Evolutionary conservation across 1,139 yeast species (phyloP).

Genomic region (Eremothecium gossypii): DNA sequence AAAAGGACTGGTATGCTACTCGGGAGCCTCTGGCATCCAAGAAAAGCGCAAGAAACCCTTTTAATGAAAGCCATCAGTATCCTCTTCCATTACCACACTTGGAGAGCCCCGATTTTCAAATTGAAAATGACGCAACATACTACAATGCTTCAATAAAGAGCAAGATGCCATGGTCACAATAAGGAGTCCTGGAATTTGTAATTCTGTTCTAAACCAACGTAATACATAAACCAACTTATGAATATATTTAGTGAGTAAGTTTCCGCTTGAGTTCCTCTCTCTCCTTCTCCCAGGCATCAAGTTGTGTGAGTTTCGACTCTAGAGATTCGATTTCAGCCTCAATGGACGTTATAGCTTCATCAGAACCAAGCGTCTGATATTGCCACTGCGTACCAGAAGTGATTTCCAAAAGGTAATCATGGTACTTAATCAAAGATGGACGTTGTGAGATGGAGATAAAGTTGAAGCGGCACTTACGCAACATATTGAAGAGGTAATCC

Average conservation of each 20-base stretch:
- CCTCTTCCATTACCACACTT: constrained; percentile 22
- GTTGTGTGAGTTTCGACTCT: constrained; percentile 44
- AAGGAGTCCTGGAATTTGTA: not conserved
- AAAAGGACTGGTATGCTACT: constrained; percentile 54
- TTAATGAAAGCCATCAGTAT: constrained; percentile 40
- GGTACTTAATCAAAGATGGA: constrained; percentile 78
- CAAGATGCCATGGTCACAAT: constrained; percentile 26
- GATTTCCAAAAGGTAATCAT: constrained; percentile 62
- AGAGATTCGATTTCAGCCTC: constrained; percentile 61
- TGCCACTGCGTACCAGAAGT: constrained; percentile 40
- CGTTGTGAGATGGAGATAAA: constrained; percentile 81
- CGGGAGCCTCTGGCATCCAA: constrained; percentile 23
- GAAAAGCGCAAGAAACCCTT: constrained; percentile 48
- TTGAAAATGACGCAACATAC: constrained; percentile 14
- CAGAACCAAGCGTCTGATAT: constrained; percentile 43
- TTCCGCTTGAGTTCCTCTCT: constrained; percentile 30
- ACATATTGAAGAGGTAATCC: constrained; percentile 71
- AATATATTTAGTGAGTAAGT: constrained; percentile 9
- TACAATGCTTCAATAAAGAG: constrained; percentile 15
- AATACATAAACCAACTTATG: no score
- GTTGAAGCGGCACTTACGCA: constrained; percentile 63
- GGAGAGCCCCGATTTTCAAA: constrained; percentile 5
- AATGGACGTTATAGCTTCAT: constrained; percentile 50
- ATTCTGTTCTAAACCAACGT: not conserved
- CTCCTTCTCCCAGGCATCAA: constrained; percentile 44